A percentile compares a stretch with the other conserved stretches of the same genome.
Evolutionary conservation across 192 early-diverging fungal species (phyloP).

Genomic region (Coemansia sp.): DNA sequence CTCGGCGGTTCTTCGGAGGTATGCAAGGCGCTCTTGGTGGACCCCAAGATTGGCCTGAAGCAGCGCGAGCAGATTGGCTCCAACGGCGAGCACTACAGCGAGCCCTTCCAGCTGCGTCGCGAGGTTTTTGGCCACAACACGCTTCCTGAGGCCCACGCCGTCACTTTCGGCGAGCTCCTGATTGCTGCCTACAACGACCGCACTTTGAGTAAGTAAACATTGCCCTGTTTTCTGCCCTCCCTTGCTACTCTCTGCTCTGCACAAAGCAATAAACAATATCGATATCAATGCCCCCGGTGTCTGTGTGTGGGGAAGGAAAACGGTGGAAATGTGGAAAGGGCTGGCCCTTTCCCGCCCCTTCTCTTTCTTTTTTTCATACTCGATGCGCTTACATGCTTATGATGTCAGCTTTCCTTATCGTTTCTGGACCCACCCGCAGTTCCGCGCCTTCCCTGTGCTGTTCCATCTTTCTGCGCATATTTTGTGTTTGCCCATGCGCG

Average conservation of each 20-base stretch:
- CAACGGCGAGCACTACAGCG: slow-evolving; percentile 28
- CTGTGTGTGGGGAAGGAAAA: too few species aligned
- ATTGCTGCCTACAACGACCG: slow-evolving; percentile 64
- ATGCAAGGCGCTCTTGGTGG: slow-evolving; percentile 58
- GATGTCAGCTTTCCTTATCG: too few species aligned
- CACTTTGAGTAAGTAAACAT: slow-evolving; percentile 53
- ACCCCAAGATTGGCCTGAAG: slow-evolving; percentile 58
- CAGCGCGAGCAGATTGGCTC: slow-evolving; percentile 49
- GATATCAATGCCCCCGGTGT: too few species aligned
- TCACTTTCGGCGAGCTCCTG: slow-evolving; percentile 57
- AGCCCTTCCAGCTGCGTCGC: slow-evolving; percentile 51
- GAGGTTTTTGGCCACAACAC: slow-evolving; percentile 49
- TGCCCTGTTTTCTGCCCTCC: slow-evolving; percentile 2
- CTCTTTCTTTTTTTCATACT: not conserved
- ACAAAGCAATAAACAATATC: not conserved
- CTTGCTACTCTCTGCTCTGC: not conserved
- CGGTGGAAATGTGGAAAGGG: too few species aligned
- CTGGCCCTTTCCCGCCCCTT: not conserved
- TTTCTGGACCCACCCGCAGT: too few species aligned
- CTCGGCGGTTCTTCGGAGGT: slow-evolving; percentile 60
- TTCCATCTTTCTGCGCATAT: not conserved
- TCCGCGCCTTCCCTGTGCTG: not conserved
- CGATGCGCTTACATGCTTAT: not conserved
- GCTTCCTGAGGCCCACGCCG: slow-evolving; percentile 54
- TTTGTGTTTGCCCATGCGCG: not conserved